A percentile compares a stretch with the other conserved stretches of the same genome.
These are phyloP conservation scores for Lepidium aucheri DNA, from an alignment of 345 rosid species.

Conservation along the genomic window DNA sequence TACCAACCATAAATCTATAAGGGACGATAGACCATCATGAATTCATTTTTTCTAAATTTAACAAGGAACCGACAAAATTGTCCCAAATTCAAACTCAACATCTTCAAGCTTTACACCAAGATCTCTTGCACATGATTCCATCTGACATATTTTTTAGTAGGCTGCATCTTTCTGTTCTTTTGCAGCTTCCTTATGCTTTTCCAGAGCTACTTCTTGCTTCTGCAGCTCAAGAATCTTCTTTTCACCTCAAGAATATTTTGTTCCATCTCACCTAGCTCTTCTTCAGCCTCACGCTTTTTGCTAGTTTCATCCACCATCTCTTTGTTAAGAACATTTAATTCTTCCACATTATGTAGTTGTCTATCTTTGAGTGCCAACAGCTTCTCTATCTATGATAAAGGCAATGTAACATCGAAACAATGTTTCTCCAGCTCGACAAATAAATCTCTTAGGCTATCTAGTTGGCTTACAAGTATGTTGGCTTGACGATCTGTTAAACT, in stretches of 20 bases:
- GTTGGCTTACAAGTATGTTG: constrained; percentile 24
- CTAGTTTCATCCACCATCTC: constrained; percentile 12
- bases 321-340: constrained; percentile 21
- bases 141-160: constrained; percentile 10
- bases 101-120: constrained; percentile 9
- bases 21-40: too few relatives aligned
- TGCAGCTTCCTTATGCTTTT: not conserved
- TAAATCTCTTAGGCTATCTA: constrained; percentile 35
- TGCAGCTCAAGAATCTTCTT: constrained; percentile 33
- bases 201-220: constrained; percentile 21
- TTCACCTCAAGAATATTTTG: constrained; percentile 27
- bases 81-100: constrained; percentile 23
- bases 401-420: constrained; percentile 42
- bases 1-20: too few relatives aligned
- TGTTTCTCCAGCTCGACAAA: constrained; percentile 42
- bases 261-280: constrained; percentile 25
- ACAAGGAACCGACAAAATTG: constrained; percentile 30
- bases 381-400: constrained; percentile 27
- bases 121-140: constrained; percentile 14
- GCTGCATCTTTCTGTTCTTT: constrained; percentile 11
- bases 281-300: constrained; percentile 16
- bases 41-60: too few relatives aligned
- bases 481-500: constrained; percentile 28
- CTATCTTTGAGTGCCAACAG: constrained; percentile 33
- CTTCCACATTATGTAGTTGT: constrained; percentile 18